Conservation (phyloP, 192 early-diverging fungal genomes). For the Powellomyces hirtus region DNA sequence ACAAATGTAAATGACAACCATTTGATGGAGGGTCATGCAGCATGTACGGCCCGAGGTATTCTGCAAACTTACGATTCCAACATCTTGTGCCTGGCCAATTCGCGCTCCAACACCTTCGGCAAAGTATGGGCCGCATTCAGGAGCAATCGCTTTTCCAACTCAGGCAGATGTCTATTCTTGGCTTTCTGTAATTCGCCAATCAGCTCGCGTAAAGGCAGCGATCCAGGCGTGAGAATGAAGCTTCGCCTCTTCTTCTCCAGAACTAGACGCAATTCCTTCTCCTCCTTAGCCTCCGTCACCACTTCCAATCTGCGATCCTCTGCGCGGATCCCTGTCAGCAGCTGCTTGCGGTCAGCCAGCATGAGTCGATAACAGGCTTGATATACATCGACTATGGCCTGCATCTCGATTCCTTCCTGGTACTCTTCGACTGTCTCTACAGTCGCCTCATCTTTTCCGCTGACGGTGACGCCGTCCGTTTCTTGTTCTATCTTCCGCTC, state of each 20-base stretch:
- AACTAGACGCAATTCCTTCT: constrained; percentile 1
- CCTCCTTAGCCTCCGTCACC: neutral
- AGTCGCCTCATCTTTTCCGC: too few species aligned
- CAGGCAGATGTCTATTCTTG: constrained; percentile 3
- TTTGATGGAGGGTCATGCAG: too few species aligned
- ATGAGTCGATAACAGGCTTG: constrained; percentile 25
- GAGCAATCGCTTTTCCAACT: constrained; percentile 18
- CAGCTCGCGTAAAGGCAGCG: neutral
- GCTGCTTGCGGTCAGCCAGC: constrained; percentile 33
- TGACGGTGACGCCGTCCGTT: neutral
- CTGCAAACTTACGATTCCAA: constrained; percentile 34
- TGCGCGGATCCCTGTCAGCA: constrained; percentile 24
- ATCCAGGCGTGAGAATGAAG: constrained; percentile 3
- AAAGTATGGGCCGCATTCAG: neutral
- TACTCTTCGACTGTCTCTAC: constrained; percentile 45
- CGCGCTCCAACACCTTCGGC: constrained; percentile 7
- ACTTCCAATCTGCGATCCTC: neutral
- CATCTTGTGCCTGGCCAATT: constrained; percentile 4
- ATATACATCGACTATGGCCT: neutral
- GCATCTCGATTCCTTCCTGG: constrained; percentile 12
- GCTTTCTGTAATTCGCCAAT: constrained; percentile 23
- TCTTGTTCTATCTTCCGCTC: neutral
- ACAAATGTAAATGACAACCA: neutral
- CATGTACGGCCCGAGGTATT: too few species aligned
- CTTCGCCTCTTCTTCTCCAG: neutral